Evolutionary conservation across 1,284 basidiomycete species (phyloP), one percentile per base, ranked within the genome.

Genomic region (Exsudoporus floridanus): DNA sequence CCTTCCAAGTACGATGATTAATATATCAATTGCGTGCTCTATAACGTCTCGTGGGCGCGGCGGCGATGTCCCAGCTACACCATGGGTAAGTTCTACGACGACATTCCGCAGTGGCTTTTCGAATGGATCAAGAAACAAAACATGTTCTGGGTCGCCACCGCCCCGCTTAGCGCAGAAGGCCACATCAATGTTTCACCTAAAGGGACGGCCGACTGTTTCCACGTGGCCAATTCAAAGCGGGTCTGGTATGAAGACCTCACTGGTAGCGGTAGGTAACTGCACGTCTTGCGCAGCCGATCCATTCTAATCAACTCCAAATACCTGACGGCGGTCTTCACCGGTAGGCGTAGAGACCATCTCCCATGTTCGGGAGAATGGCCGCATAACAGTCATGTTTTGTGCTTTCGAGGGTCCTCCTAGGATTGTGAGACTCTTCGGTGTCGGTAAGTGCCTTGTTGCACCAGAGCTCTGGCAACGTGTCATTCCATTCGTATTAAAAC

Each of bases 171-270:
- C n/a, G 60, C 55, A 4, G 67, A 71, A 2, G 82, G 79, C 3
- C 82, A 82, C 49, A 67, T 84, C 60, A 83, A 83, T 50, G 50
- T 84, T 12, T 82, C 79, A 0, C 80, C 80, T 3, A 83, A 84
- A 58, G 79, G 79, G 3, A 67, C 73, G 9, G 65, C 70, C 8
- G 75, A 76, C 9, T 77, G 74, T 10, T 80, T 84, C 56, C 74
- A 79, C 49, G 60, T 83, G 21, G 70, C 76, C 25, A 70, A 75
- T 56, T 61, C 71, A 38, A 76, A 67, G 30, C 73, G 64, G 16
- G 78, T 81, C 28, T 83, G 81, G 78, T 83, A 83, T 54, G 77
- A 83, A 49, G 81, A 83, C 60, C 62, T 82, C 47, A 71, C 73
- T 6, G 82, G 81, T 2, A 82, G 77, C 57, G 81, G 80, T 81